Percentiles rank a stretch among this genome's conserved stretches.
These are phyloP conservation scores for Starmera stellimalicola DNA, from an alignment of 1,139 yeast species.

Conservation along the genomic window DNA sequence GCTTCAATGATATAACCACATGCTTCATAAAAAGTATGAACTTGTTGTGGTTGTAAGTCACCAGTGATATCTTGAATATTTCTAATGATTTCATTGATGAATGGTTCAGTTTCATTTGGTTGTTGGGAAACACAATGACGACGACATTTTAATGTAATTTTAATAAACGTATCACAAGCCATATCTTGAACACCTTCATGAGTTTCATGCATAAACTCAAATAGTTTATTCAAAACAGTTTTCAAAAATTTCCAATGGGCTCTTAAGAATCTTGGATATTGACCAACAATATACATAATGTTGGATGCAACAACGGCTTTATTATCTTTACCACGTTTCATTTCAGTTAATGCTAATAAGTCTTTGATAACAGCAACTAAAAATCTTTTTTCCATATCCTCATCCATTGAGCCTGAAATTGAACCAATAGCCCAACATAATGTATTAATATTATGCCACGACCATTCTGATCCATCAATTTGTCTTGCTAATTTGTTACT, in stretches of 20 bases:
- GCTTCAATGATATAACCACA: slow-evolving; percentile 93
- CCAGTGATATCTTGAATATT: slow-evolving; percentile 80
- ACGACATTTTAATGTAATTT: slow-evolving; percentile 90
- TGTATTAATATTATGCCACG: slow-evolving; percentile 96
- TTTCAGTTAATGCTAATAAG: slow-evolving; percentile 80
- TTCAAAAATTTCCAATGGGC: slow-evolving; percentile 98
- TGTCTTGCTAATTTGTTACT: slow-evolving; percentile 83
- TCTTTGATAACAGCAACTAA: slow-evolving; percentile 90
- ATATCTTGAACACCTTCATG: slow-evolving; percentile 99
- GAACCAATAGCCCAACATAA: slow-evolving; percentile 99
- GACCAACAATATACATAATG: slow-evolving; percentile 98
- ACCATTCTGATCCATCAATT: slow-evolving; percentile 96
- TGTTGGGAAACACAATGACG: slow-evolving; percentile 89
- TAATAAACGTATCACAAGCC: slow-evolving; percentile 98
- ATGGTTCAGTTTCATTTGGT: slow-evolving; percentile 82
- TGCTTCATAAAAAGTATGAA: slow-evolving; percentile 95
- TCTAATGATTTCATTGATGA: slow-evolving; percentile 80
- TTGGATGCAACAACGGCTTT: slow-evolving; percentile 98
- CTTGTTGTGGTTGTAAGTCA: slow-evolving; percentile 94
- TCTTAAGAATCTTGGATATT: slow-evolving; percentile 91
- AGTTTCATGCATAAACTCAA: slow-evolving; percentile 98
- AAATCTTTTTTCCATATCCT: slow-evolving; percentile 92
- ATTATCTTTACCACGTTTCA: slow-evolving; percentile 95
- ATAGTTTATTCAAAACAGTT: slow-evolving; percentile 89
- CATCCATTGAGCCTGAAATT: slow-evolving; percentile 97